phyloP scores from a whole-genome alignment of 257 asterid species.

The Salvia hispanica region DNA sequence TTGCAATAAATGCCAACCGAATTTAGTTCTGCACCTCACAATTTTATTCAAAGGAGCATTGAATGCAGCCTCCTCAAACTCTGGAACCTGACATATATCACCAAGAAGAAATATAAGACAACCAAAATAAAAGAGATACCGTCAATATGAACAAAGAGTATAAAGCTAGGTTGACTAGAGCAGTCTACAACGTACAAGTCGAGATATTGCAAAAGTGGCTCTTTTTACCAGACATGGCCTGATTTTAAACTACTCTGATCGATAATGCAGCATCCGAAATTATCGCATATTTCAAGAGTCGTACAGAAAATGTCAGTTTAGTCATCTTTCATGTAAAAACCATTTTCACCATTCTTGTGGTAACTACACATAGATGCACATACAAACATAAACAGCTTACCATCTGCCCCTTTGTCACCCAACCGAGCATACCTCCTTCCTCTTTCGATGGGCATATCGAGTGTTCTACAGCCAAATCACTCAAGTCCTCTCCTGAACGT shows the following conservation, averaged over 20 bases:
- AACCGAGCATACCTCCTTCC: slow-evolving; percentile 99
- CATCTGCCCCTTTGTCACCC: slow-evolving; percentile 99
- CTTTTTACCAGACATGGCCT: slow-evolving; percentile 12
- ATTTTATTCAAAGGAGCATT: slow-evolving; percentile 69
- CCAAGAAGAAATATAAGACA: slow-evolving; percentile 22
- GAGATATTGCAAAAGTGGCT: slow-evolving; percentile 6
- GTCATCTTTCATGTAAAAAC: background rate
- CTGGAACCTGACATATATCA: slow-evolving; percentile 70
- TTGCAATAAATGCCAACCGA: slow-evolving; percentile 98
- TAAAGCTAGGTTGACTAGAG: background rate
- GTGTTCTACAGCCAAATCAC: slow-evolving; percentile 88
- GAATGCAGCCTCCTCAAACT: slow-evolving; percentile 97
- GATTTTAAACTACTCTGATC: background rate
- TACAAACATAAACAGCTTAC: slow-evolving; percentile 49
- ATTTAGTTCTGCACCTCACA: slow-evolving; percentile 81
- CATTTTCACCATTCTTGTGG: background rate
- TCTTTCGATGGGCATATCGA: slow-evolving; percentile 94
- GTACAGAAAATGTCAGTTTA: background rate
- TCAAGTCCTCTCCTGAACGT: slow-evolving; percentile 84
- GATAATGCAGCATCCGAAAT: background rate
- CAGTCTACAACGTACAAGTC: slow-evolving; percentile 5
- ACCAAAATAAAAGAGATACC: slow-evolving; percentile 15
- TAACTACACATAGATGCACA: slow-evolving; percentile 12
- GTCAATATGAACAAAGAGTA: slow-evolving; percentile 19
- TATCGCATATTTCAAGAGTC: too few species aligned